A percentile compares a stretch with the other conserved stretches of the same genome.
These are phyloP conservation scores for Aristolochia contorta DNA, from an alignment of 164 flowering plant species.

Conservation along the genomic window DNA sequence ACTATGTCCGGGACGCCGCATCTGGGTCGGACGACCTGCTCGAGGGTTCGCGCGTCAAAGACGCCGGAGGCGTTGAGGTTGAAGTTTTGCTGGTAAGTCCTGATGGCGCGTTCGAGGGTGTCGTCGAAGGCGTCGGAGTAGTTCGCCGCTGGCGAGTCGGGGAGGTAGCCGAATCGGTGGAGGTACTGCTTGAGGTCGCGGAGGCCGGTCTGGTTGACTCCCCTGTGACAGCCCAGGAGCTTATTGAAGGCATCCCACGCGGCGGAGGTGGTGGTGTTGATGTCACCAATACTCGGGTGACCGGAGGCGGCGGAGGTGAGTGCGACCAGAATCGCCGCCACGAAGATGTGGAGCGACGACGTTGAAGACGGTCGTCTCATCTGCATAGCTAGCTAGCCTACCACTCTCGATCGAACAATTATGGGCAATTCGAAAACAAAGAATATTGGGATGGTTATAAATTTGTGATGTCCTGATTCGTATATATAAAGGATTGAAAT, in stretches of 20 bases:
- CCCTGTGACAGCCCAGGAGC: conserved; percentile 33
- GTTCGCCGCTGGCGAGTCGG: no score
- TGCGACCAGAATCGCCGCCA: neutral
- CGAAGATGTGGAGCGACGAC: neutral
- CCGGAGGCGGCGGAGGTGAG: neutral
- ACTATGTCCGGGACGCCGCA: conserved; percentile 53
- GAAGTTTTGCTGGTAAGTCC: conserved; percentile 37
- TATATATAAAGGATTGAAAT: no score
- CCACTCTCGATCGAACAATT: no score
- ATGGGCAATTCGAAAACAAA: no score
- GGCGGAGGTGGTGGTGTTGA: neutral
- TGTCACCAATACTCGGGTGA: neutral
- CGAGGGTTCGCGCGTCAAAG: conserved; percentile 41
- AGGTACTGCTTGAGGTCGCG: conserved; percentile 49
- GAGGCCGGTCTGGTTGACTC: conserved; percentile 40
- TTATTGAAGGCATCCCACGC: conserved; percentile 33
- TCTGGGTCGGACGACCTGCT: conserved; percentile 41
- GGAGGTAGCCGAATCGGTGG: conserved; percentile 49
- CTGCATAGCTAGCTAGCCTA: no score
- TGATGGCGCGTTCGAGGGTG: conserved; percentile 35
- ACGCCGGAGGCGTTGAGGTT: conserved; percentile 44
- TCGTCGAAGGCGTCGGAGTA: conserved; percentile 43
- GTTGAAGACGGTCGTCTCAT: neutral
- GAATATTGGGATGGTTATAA: no score
- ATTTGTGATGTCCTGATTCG: no score